Base-by-base conservation (phyloP, 352 stramenopile genomes). In the Pythium phragmiticola region DNA sequence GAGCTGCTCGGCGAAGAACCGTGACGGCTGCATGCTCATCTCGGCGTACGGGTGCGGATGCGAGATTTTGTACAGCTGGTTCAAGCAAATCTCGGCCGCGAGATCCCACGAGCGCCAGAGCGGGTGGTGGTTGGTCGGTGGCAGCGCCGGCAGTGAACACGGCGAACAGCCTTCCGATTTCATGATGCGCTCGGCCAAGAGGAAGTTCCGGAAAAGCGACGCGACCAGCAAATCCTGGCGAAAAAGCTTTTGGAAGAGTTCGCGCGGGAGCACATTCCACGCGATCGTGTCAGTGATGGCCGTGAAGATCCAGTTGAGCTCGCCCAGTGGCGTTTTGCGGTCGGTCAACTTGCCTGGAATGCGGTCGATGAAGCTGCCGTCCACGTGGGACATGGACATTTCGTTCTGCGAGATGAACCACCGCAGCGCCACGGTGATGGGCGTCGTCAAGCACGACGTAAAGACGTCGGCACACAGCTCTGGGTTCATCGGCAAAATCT, bases 241-340 rank as follows among this genome's bases (percentile, higher is more conserved):
- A 75, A 99, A 99, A 4, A 99, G 77, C 63, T 98, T 96, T 73
- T 99, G 96, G 71, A 99, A 99, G 14, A 99, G 77, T 33, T 94
- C 74, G 39, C 89, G 87, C 12, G 97, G 97, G 4, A 99, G 73
- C 39, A 99, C 88, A 74, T 99, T 99, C 98, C 98, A 99, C 28
- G 98, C 98, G 65, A 99, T 99, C 11, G 97, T 99, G 79, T 99
- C 98, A 0, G 98, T 99, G 55, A 99, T 98, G n/a, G 98, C 96
- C 14, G 97, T 99, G 71, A 99, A 99, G 53, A 99, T 99, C 98
- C 97, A 99, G 84, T 99, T 99, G 39, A 99, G 78, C 69, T 99
- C 97, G 39, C 97, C 97, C 3, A 98, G 69, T 6, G 96, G 96
- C 11, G 91, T 97, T 58, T 97, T 96, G 16, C 90, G 78, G 55